phyloP scores from a whole-genome alignment of 2,329 filamentous ascomycete genomes.

The Xylaria sp. region DNA sequence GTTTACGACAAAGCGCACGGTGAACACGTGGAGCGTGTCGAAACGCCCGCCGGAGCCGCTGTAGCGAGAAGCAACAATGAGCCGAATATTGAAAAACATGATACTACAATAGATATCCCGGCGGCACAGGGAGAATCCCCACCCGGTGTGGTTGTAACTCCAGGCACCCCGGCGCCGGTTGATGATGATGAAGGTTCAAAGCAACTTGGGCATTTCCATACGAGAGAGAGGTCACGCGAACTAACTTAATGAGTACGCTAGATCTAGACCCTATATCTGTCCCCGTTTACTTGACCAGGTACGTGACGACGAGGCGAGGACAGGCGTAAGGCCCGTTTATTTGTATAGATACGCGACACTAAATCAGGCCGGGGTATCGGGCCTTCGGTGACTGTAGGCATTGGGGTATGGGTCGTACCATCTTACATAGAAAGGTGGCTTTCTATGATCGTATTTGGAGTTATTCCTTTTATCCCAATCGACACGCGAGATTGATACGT shows the following conservation, averaged over 20 bases:
- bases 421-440: slow-evolving; percentile 20
- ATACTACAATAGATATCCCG: slow-evolving; percentile 26
- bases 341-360: slow-evolving; percentile 33
- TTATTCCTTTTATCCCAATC: slow-evolving; percentile 15
- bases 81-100: slow-evolving; percentile 32
- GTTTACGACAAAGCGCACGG: slow-evolving; percentile 37
- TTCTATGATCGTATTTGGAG: slow-evolving; percentile 28
- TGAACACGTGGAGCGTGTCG: slow-evolving; percentile 44
- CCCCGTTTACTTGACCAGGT: not conserved
- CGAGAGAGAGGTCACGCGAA: slow-evolving; percentile 44
- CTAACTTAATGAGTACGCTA: slow-evolving; percentile 41
- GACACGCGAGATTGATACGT: slow-evolving; percentile 12
- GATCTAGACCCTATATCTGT: not conserved
- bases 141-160: slow-evolving; percentile 55
- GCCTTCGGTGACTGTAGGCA: slow-evolving; percentile 6
- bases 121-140: slow-evolving; percentile 35
- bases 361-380: not conserved
- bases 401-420: slow-evolving; percentile 6
- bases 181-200: slow-evolving; percentile 47
- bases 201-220: slow-evolving; percentile 49
- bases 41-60: slow-evolving; percentile 18
- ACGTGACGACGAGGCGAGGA: slow-evolving; percentile 6
- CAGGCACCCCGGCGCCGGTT: slow-evolving; percentile 51
- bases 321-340: slow-evolving; percentile 20
- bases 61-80: slow-evolving; percentile 17